A percentile compares a stretch with the other conserved stretches of the same genome.
phyloP scores from a whole-genome alignment of 805 yeast species.

The Lipomyces sp. region DNA sequence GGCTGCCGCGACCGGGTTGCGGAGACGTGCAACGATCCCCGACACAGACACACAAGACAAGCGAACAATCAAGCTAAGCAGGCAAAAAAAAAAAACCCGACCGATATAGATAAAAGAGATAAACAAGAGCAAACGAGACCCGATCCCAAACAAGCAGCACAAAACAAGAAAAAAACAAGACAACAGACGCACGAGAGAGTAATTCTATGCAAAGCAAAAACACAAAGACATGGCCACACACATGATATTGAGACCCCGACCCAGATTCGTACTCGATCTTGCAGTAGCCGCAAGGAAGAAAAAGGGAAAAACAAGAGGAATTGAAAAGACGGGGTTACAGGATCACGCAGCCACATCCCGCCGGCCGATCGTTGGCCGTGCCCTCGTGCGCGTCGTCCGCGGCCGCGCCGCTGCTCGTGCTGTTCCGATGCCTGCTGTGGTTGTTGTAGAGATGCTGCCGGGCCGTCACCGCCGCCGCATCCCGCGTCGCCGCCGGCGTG shows the following conservation, averaged over 20 bases:
- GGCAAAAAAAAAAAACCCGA: too few relatives aligned
- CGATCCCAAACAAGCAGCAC: too few relatives aligned
- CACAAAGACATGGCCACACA: too few relatives aligned
- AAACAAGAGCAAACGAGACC: too few relatives aligned
- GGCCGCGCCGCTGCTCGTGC: neutral
- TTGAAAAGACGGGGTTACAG: neutral
- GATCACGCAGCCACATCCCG: constrained; percentile 23
- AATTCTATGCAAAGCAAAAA: neutral
- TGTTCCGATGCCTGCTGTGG: neutral
- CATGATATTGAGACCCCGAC: too few relatives aligned
- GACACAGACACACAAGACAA: too few relatives aligned
- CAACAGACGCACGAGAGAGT: neutral
- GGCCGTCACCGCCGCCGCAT: neutral
- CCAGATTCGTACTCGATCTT: too few relatives aligned
- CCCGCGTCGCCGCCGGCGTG: neutral
- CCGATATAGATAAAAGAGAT: too few relatives aligned
- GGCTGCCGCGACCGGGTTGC: too few relatives aligned
- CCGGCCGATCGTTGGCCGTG: neutral
- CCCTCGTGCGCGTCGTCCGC: neutral
- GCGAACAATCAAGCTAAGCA: too few relatives aligned
- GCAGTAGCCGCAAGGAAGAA: too few relatives aligned
- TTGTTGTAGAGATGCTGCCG: neutral
- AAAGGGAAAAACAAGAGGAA: neutral
- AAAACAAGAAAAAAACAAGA: neutral
- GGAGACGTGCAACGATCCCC: too few relatives aligned